Evolutionary conservation across 805 yeast species (phyloP), one percentile per base, ranked within the genome.

Genomic region (Yarrowia hollandica): DNA sequence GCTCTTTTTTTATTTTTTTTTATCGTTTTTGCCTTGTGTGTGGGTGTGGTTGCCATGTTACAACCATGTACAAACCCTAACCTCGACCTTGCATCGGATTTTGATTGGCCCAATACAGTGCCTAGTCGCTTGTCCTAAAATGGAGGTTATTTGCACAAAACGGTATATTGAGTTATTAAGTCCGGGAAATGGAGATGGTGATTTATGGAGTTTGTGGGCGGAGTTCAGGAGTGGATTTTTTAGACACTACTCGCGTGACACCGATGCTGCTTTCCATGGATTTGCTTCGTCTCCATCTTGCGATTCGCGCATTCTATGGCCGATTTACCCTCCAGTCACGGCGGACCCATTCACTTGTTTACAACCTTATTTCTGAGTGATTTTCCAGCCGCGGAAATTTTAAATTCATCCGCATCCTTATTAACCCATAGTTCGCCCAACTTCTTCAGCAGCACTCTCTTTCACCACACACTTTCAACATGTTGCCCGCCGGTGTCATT

Each of bases 401-500:
- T 21, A 48, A 48, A 21, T 48, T 31, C 55, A 16, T 31, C 39
- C 55, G 55, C 39, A 44, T 48, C 55, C 55, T 48, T 48, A 48
- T 48, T 48, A 48, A 48, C 55, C 55, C 55, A 48, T 48, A 48
- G 55, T 33, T 33, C 55, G 55, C 55, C 55, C 55, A 31, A 48
- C 39, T 33, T 48, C 34, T 48, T 33, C 39, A 30, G 28, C 55
- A 33, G 38, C 39, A 28, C 39, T 31, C 54, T 46, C 52, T 31
- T 31, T 22, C 55, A 48, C 55, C 39, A 31, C 31, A 52, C 65
- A 66, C 37, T 60, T 58, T 57, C 42, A 28, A 63, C 60, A 83
- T 82, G 86, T 77, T 84, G 70, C 88, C 89, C 73, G 78, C 84
- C 64, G 89, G 89, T 75, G 88, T 84, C 76, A 84, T 84, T 73